Conservation (phyloP, 2,329 filamentous ascomycete species). For the Xylaria sp. region DNA sequence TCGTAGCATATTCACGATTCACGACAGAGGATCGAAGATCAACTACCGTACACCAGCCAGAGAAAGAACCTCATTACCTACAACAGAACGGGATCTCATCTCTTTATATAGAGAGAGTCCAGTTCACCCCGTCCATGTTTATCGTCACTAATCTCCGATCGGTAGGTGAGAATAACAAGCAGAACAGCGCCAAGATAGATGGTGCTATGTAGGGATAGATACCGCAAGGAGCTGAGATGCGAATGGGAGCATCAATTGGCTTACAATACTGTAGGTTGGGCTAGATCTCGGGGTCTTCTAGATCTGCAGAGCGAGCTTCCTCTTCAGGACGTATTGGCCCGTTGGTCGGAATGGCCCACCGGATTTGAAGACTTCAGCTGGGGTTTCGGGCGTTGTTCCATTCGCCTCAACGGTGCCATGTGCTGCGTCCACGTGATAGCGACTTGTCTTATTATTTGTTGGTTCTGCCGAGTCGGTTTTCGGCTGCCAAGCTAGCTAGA, state of each 20-base stretch:
- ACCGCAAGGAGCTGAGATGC: constrained; percentile 10
- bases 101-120: constrained; percentile 12
- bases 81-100: not conserved
- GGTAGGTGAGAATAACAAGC: constrained; percentile 3
- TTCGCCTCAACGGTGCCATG: constrained; percentile 6
- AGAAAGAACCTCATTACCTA: not conserved
- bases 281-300: constrained; percentile 16
- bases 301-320: constrained; percentile 26
- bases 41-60: constrained; percentile 6
- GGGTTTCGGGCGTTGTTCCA: not conserved
- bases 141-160: constrained; percentile 21
- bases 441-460: constrained; percentile 14
- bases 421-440: constrained; percentile 18
- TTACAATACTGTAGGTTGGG: constrained; percentile 6
- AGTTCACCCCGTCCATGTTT: not conserved
- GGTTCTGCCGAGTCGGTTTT: too few relatives aligned
- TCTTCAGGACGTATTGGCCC: constrained; percentile 21
- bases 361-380: constrained; percentile 7
- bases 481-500: too few relatives aligned
- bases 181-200: constrained; percentile 3
- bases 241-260: constrained; percentile 19
- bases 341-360: not conserved
- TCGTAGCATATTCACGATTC: constrained; percentile 22
- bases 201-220: not conserved
- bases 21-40: not conserved